Percentiles rank a stretch among this genome's conserved stretches.
phyloP scores from a whole-genome alignment of 306 rosid genomes.

The Corylus heterophylla region DNA sequence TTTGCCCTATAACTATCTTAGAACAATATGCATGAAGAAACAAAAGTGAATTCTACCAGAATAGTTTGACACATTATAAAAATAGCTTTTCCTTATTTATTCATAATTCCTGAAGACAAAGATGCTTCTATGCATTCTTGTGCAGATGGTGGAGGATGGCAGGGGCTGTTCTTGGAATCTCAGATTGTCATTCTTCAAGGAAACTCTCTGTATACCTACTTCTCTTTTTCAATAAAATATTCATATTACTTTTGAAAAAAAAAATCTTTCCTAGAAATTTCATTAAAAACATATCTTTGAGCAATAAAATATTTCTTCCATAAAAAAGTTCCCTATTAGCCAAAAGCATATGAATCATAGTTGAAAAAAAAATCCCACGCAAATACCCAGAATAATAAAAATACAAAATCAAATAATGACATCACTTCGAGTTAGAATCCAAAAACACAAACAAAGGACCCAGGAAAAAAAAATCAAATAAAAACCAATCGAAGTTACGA shows the following conservation, averaged over 20 bases:
- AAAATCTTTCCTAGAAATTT: neutral
- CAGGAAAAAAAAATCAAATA: neutral
- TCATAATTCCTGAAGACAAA: too few relatives aligned
- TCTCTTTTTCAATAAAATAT: too few relatives aligned
- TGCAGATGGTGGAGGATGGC: too few relatives aligned
- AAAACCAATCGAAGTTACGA: neutral
- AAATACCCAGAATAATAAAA: too few relatives aligned
- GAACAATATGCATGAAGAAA: neutral
- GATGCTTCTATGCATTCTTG: too few relatives aligned
- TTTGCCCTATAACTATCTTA: neutral
- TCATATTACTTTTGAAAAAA: too few relatives aligned
- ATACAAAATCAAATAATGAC: too few relatives aligned
- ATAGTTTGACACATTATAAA: neutral
- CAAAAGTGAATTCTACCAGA: neutral
- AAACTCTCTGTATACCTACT: too few relatives aligned
- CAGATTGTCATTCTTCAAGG: neutral
- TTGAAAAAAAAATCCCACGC: neutral
- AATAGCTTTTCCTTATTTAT: too few relatives aligned
- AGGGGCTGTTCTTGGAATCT: too few relatives aligned
- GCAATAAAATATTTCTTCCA: neutral
- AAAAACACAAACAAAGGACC: neutral
- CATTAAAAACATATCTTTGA: neutral
- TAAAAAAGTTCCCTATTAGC: neutral
- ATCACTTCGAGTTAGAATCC: neutral
- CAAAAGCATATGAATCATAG: neutral